Base-by-base conservation (phyloP, 768 basidiomycete species). In the Lactarius indigo region DNA sequence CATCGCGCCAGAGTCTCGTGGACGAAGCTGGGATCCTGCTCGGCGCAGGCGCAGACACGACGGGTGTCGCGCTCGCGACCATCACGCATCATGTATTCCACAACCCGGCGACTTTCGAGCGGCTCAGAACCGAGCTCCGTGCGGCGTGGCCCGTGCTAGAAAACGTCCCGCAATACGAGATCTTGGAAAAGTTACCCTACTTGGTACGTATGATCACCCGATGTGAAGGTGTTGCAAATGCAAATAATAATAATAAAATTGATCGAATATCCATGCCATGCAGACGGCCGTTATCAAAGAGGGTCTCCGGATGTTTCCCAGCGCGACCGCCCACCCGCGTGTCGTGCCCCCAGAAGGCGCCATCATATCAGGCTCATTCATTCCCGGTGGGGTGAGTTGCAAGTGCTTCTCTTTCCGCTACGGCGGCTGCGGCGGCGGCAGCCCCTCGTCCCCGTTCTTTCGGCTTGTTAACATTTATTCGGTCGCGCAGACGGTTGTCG, bases 231-330 rank as follows among this genome's bases (percentile, higher is more conserved):
- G 50, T 15, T 26, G 23, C n/a, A 5, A 18, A 13, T 6, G 12
- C 23, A 50, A 26, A 4, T 26, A 12, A 6, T 20, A 44, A 44
- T 7, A 35, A 35, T 7, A 41, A 39, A 13, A 0, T 37, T 50
- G 47, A 50, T 28, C 33, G 17, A 33, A n/a, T 33, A 9, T 3
- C 13, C 37, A 10, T 15, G 35, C 33, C 18, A 15, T 20, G n/a
- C 26, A 83, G 83, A 80, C 79, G 1, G 82, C 81, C 6, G 80
- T 83, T 35, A 76, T 83, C 35, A 82, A 82, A 64, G 82, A 84
- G 70, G 76, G 81, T 0, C 74, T 83, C 54, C 74, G 83, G 30
- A 74, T 82, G 68, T 74, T 77, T 31, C 76, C 78, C 64, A 81
- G 81, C 12, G 71, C 79, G 3, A 75, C 78, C 15, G 77, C 79